Base-by-base conservation (phyloP, 192 early-diverging fungal species). In the Entrophospora sp. region DNA sequence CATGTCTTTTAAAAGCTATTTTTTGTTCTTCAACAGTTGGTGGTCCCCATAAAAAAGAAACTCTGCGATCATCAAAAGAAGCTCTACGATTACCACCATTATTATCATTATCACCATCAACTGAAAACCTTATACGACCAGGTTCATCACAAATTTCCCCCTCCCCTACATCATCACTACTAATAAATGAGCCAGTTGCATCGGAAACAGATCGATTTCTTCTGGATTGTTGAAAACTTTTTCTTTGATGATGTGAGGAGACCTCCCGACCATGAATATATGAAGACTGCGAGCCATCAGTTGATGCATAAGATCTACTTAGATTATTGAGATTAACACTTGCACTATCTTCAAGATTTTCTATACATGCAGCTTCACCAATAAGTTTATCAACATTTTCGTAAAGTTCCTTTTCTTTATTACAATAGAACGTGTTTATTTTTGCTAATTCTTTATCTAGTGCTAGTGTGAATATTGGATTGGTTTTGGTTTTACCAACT, bases 381-480 rank as follows among this genome's bases (percentile, higher is more conserved):
- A 76, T 60, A 6, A 96, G 56, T 0, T 67, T 76, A 13, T 89
- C 75, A n/a, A 91, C 80, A 63, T 89, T 79, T 31, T 72, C 68
- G 61, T 87, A 79, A 20, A 94, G 77, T 71, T 93, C 90, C 0
- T 76, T 77, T 66, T 96, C 93, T 69, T 95, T 94, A 53, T 82
- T 82, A 16, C 73, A 68, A 74, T 97, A 97, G 65, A 96, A 96
- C 31, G 71, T 70, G 35, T 81, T 79, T 61, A 97, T 91, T 69
- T 92, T 92, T 56, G 81, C 79, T 32, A 97, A 81, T 58, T 95
- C 90, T 58, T 82, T 82, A 69, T 96, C 91, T 7, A 97, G 81
- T 2, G 89, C 82, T 6, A 82, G 79, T 14, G 80, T 73, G 61
- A 97, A 95, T n/a, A 77, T 69, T 10, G 58, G 55, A 53, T 84